Percentiles rank a stretch among this genome's conserved stretches.
Conservation (phyloP, 371 early-diverging fungal genomes). For the Mucor racemosus region DNA sequence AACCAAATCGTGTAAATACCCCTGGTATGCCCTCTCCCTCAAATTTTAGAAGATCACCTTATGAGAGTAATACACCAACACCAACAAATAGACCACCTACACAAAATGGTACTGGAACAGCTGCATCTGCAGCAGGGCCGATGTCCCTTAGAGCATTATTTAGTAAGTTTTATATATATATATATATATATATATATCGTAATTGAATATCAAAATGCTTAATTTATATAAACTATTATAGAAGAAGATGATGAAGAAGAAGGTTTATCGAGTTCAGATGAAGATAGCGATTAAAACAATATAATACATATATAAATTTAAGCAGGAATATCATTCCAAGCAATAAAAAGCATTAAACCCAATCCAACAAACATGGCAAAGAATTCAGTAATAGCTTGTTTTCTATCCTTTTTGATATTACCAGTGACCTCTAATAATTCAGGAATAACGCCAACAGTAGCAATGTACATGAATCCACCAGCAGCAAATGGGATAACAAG, state of each 20-base stretch:
- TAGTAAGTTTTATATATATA: too few relatives aligned
- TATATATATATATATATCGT: too few relatives aligned
- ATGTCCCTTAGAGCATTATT: constrained; percentile 31
- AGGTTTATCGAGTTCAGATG: constrained; percentile 18
- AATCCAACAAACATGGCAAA: constrained; percentile 64
- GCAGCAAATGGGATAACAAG: constrained; percentile 87
- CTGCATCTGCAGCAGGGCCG: constrained; percentile 6
- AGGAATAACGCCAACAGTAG: constrained; percentile 86
- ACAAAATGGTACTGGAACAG: not conserved
- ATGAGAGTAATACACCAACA: constrained; percentile 14
- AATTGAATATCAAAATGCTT: not conserved
- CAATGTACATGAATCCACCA: constrained; percentile 90
- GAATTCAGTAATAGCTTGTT: constrained; percentile 60
- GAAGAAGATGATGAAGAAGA: constrained; percentile 31
- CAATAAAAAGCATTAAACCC: constrained; percentile 62
- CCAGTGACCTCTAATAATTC: constrained; percentile 41
- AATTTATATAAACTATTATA: not conserved
- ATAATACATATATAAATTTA: not conserved
- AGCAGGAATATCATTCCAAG: constrained; percentile 52
- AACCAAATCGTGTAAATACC: constrained; percentile 8
- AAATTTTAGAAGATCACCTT: constrained; percentile 7
- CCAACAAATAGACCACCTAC: not conserved
- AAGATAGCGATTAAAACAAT: constrained; percentile 9
- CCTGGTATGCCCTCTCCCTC: not conserved
- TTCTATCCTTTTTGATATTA: constrained; percentile 9